phyloP scores from a whole-genome alignment of 257 asterid genomes.

The Marsdenia floribunda region DNA sequence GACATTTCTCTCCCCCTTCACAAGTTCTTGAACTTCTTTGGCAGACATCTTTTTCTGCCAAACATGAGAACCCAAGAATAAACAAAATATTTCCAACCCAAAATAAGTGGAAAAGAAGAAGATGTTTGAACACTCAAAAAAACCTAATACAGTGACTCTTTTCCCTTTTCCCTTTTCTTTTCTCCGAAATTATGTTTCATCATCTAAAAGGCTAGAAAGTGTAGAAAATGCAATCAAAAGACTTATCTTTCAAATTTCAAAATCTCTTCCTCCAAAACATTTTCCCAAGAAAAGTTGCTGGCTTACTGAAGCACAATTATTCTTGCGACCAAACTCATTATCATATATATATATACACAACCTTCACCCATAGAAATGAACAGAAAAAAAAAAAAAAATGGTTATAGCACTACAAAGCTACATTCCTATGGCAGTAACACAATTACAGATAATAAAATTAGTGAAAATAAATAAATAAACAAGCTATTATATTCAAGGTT shows the following conservation, averaged over 20 bases:
- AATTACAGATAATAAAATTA: background rate
- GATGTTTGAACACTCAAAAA: background rate
- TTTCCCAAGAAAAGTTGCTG: background rate
- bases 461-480: background rate
- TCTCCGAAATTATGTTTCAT: background rate
- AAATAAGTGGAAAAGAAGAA: background rate
- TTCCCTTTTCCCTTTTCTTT: background rate
- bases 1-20: constrained; percentile 78
- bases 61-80: constrained; percentile 4
- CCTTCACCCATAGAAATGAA: too few relatives aligned
- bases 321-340: background rate
- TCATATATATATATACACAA: too few relatives aligned
- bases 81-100: background rate
- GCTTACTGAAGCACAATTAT: background rate
- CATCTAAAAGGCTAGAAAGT: background rate
- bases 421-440: background rate
- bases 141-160: background rate
- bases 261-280: background rate
- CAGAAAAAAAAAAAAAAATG: too few relatives aligned
- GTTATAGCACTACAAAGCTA: background rate
- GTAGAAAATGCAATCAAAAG: background rate
- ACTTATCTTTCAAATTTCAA: background rate
- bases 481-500: background rate
- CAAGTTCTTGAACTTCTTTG: constrained; percentile 61
- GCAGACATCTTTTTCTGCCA: constrained; percentile 80